A percentile compares a stretch with the other conserved stretches of the same genome.
Conservation (phyloP, 1,284 basidiomycete genomes). For the Phaffia rhodozyma region DNA sequence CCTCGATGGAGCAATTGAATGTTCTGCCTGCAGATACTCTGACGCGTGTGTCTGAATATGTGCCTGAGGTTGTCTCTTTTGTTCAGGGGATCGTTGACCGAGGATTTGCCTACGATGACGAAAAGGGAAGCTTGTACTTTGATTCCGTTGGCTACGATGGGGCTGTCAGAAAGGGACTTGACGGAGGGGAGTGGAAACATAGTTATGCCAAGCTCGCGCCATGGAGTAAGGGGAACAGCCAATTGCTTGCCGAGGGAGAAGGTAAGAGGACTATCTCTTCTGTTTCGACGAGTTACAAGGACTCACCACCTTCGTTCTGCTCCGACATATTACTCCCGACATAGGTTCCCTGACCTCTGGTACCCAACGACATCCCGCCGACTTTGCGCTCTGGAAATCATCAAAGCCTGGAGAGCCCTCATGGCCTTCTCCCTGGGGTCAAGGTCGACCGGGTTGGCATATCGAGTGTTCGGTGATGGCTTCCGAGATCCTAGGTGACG, state of each 20-base stretch:
- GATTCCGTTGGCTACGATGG: slow-evolving; percentile 81
- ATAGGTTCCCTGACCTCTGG: slow-evolving; percentile 55
- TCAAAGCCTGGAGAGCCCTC: slow-evolving; percentile 96
- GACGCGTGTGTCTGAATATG: slow-evolving; percentile 93
- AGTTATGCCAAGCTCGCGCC: slow-evolving; percentile 93
- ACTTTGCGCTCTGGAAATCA: slow-evolving; percentile 98
- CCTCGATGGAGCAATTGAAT: slow-evolving; percentile 78
- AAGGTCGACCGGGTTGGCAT: slow-evolving; percentile 97
- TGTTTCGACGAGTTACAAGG: not conserved
- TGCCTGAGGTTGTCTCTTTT: slow-evolving; percentile 86
- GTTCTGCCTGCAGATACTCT: slow-evolving; percentile 81
- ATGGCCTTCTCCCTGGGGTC: slow-evolving; percentile 94
- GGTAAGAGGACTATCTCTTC: slow-evolving; percentile 41
- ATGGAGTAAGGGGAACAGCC: slow-evolving; percentile 85
- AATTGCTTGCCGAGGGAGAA: slow-evolving; percentile 86
- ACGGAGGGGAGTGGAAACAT: slow-evolving; percentile 45
- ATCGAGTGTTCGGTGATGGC: slow-evolving; percentile 99
- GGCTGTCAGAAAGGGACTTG: slow-evolving; percentile 30
- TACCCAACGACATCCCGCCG: slow-evolving; percentile 49
- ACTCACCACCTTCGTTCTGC: slow-evolving; percentile 4
- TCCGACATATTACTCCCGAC: slow-evolving; percentile 8
- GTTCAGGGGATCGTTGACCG: slow-evolving; percentile 76
- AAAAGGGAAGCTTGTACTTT: slow-evolving; percentile 87
- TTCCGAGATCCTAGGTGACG: slow-evolving; percentile 75
- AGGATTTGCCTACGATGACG: slow-evolving; percentile 74